Conservation (phyloP, 2,329 filamentous ascomycete species). For the Periconia macrospinosa region DNA sequence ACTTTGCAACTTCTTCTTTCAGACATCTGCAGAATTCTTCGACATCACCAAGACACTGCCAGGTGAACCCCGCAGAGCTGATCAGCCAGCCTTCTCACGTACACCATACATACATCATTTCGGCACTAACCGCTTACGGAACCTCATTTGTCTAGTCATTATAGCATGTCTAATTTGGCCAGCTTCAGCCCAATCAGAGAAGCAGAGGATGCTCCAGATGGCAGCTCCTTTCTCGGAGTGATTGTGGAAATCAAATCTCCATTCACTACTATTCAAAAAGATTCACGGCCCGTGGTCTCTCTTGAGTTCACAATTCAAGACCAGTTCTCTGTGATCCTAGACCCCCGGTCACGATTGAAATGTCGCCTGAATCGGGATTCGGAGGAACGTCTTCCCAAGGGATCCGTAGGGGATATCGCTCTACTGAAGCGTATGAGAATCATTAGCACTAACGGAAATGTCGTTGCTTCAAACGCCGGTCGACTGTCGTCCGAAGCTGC, state of each 20-base stretch:
- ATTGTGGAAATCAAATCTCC: slow-evolving; percentile 35
- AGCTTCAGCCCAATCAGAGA: background rate
- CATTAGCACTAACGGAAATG: background rate
- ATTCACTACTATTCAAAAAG: slow-evolving; percentile 33
- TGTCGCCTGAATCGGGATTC: background rate
- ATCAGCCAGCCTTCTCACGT: background rate
- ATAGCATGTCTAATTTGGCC: background rate
- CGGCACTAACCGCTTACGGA: background rate
- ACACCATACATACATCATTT: background rate
- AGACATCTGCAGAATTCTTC: no score
- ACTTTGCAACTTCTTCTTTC: no score
- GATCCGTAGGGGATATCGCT: background rate
- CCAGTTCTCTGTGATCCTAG: slow-evolving; percentile 17
- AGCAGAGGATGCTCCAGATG: background rate
- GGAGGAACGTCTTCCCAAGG: background rate
- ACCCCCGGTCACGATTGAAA: background rate
- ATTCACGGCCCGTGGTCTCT: slow-evolving; percentile 11
- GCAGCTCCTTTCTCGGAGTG: background rate
- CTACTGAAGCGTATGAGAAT: background rate
- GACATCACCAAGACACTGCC: no score
- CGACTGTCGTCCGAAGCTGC: background rate
- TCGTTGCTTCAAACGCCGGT: background rate
- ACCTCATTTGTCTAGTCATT: background rate
- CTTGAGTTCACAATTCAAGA: slow-evolving; percentile 46
- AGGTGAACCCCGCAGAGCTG: no score